Base-by-base conservation (phyloP, 1,284 basidiomycete species). In the Pseudozyma hubeiensis region DNA sequence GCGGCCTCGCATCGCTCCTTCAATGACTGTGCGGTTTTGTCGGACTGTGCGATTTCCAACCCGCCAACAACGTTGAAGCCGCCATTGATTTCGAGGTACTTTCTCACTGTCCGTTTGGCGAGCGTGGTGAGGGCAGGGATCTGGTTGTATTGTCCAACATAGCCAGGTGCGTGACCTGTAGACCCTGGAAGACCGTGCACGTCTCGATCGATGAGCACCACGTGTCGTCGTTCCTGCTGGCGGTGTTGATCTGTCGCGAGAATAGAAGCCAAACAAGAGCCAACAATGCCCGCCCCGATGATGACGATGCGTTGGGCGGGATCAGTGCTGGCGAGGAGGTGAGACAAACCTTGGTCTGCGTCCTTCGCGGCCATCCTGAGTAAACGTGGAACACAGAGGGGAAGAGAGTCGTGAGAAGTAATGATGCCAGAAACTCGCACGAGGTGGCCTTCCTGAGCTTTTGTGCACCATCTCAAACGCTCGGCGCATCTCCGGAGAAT, bases 161-260 rank as follows among this genome's bases (percentile, higher is more conserved):
- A 61, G 29, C 59, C 59, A 6, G 59, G 59, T 9, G 59, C 59
- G 29, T 61, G 59, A 14, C 52, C 59, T 2, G 59, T 61, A 9
- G 44, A 48, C 0, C 59, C 59, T 7, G 59, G 52, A 1, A 61
- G 46, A 7, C 31, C 40, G 7, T 14, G 10, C n/a, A 61, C 39
- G 7, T 46, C 34, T 2, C 59, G 51, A 24, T 61, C 59, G 46
- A 61, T 48, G 35, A 61, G 59, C 13, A 49, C 17, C n/a, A 60
- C 43, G 4, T 40, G 45, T 7, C 4, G 30, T 19, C 3, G 5
- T 41, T 41, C 13, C 40, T 41, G 40, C 5, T 41, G 11, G 14
- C 40, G 11, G 40, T 33, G 14, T 24, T 24, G 24, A 35, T 51
- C 48, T 9, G 50, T 10, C 11, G 58, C 29, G 14, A 60, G 45